These are phyloP conservation scores for Pseudocercospora pini-densiflorae DNA, from an alignment of 2,329 filamentous ascomycete genomes.

Conservation along the genomic window DNA sequence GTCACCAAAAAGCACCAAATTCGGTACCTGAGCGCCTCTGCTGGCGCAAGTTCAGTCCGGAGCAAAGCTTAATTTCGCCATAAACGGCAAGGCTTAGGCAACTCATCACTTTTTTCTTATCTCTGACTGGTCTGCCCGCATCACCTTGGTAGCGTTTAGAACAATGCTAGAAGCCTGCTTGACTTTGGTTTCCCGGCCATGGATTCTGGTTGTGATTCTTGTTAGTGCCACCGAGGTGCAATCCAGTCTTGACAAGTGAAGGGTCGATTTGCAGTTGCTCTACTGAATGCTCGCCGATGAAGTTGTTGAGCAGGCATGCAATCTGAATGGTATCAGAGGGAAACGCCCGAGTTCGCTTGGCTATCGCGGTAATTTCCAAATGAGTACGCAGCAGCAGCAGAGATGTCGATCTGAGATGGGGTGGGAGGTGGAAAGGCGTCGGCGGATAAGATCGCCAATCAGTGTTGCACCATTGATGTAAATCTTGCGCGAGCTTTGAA, in stretches of 20 bases:
- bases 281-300: neutral
- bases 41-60: neutral
- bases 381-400: neutral
- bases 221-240: neutral
- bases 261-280: neutral
- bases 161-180: neutral
- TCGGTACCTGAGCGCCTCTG: neutral
- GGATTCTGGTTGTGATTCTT: neutral
- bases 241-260: neutral
- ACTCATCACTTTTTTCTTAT: neutral
- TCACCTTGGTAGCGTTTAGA: neutral
- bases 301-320: no score
- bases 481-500: neutral
- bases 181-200: neutral
- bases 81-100: neutral
- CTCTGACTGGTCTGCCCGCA: neutral
- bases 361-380: no score
- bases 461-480: neutral
- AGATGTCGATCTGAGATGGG: neutral
- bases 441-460: neutral
- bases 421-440: neutral
- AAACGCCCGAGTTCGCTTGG: no score
- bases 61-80: neutral
- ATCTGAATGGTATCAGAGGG: no score
- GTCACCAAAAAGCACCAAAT: neutral